Evolutionary conservation across 202 grass and related monocot species (phyloP).

Genomic region (Panicum hallii): DNA sequence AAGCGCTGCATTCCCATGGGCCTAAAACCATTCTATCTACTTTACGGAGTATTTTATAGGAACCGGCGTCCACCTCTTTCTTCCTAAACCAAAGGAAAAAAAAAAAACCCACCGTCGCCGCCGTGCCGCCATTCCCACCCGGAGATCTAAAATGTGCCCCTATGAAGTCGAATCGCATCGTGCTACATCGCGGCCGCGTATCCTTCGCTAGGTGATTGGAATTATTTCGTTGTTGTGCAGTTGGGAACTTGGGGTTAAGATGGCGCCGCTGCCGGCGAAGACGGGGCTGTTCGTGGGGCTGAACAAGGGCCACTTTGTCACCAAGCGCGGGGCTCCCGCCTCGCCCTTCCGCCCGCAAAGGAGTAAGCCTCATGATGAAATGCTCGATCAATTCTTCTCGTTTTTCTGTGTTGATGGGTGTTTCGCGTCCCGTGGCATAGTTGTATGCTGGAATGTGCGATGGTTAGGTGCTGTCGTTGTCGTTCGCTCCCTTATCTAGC

Average conservation of each 20-base stretch:
- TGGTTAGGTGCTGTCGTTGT: neutral
- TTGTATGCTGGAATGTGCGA: neutral
- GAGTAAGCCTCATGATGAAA: slow-evolving; percentile 5
- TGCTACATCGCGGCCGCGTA: neutral
- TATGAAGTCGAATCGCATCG: neutral
- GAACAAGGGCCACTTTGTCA: slow-evolving; percentile 51
- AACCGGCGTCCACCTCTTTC: neutral
- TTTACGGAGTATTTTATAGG: neutral
- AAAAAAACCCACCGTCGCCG: neutral
- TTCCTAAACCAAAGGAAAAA: neutral
- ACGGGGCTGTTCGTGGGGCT: slow-evolving; percentile 50
- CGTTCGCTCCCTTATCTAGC: neutral
- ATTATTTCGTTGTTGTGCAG: neutral
- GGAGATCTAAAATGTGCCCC: neutral
- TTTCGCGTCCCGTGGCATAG: neutral
- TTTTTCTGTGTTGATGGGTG: neutral
- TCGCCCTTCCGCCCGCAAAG: slow-evolving; percentile 42
- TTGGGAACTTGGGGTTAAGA: neutral
- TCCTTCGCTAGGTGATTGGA: neutral
- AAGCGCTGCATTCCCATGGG: neutral
- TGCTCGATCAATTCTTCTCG: neutral
- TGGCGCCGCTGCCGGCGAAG: slow-evolving; percentile 37
- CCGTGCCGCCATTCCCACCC: neutral
- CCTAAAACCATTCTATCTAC: neutral
- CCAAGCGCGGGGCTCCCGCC: slow-evolving; percentile 47